A percentile compares a stretch with the other conserved stretches of the same genome.
Conservation (phyloP, 768 basidiomycete species). For the Pisolithus marmoratus region DNA sequence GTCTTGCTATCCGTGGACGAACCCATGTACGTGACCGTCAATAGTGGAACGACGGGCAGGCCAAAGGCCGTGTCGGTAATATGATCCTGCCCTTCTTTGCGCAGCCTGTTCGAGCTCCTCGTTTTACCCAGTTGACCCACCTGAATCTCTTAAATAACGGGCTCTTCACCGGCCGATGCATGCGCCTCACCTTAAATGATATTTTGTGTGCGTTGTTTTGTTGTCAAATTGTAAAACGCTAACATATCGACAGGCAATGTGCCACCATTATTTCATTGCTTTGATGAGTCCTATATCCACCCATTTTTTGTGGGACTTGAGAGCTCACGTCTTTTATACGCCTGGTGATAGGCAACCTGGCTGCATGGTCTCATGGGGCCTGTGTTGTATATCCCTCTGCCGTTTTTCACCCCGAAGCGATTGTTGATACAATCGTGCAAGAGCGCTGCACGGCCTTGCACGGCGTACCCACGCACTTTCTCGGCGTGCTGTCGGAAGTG, state of each 20-base stretch:
- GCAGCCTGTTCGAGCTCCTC: not conserved
- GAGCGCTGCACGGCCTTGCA: slow-evolving; percentile 77
- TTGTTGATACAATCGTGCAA: slow-evolving; percentile 62
- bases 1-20: not conserved
- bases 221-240: not conserved
- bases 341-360: slow-evolving; percentile 76
- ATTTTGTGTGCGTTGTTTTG: slow-evolving; percentile 50
- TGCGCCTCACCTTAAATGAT: slow-evolving; percentile 62
- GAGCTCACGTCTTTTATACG: slow-evolving; percentile 38
- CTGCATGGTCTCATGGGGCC: slow-evolving; percentile 69
- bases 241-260: slow-evolving; percentile 54
- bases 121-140: slow-evolving; percentile 61
- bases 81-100: not conserved
- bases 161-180: slow-evolving; percentile 61
- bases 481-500: slow-evolving; percentile 67
- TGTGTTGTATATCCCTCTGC: slow-evolving; percentile 73
- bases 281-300: slow-evolving; percentile 56
- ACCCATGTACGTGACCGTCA: not conserved
- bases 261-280: slow-evolving; percentile 83
- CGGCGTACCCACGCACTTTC: slow-evolving; percentile 83
- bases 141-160: slow-evolving; percentile 75
- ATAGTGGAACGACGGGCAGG: slow-evolving; percentile 71
- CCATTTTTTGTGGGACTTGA: slow-evolving; percentile 1
- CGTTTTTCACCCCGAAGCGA: slow-evolving; percentile 54
- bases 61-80: slow-evolving; percentile 82